Evolutionary conservation across 75 land plant species (phyloP), one percentile per base, ranked within the genome.

Genomic region (Picea sitchensis): DNA sequence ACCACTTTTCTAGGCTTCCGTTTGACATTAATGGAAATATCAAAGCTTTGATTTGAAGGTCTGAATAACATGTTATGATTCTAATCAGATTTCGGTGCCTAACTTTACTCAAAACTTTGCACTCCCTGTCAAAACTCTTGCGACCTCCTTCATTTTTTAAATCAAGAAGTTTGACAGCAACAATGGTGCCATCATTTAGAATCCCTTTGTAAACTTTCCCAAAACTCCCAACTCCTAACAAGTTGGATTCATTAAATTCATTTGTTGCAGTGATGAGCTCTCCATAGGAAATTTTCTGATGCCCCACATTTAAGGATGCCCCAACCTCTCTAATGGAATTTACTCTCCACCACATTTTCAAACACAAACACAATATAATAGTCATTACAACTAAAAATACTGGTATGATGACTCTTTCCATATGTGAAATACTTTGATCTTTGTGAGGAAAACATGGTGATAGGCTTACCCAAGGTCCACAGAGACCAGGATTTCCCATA

Each of bases 21-120:
- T 88, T 85, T 2, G 84, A 78, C 87, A 85, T 82, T 79, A 75
- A 82, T 71, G 85, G 80, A 12, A 82, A 65, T 21, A 88, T 84
- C 32, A 88, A 80, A 57, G 87, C 89, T 61, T 79, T 84, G 79
- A 85, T 31, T n/a, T 84, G 84, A 13, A 76, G 82, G 7, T 34
- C 63, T 8, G 76, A 71, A 62, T 79, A 87, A 32, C 61, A 79
- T 15, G 81, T 87, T 56, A 84, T 20, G 15, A 82, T 79, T 60
- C 54, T 84, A 41, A 84, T 82, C 38, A 87, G 67, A 41, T 79
- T 84, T 20, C 61, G 17, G 51, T 87, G 89, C 1, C 83, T 61
- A 1, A 87, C 61, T 14, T 80, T 73, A 0, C 79, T 61, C 65
- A 84, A 59, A 41, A 68, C 59, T 4, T 84, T 76, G 6, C 83